These are phyloP conservation scores for Neurospora sp. DNA, from an alignment of 2,329 filamentous ascomycete genomes.

Conservation along the genomic window DNA sequence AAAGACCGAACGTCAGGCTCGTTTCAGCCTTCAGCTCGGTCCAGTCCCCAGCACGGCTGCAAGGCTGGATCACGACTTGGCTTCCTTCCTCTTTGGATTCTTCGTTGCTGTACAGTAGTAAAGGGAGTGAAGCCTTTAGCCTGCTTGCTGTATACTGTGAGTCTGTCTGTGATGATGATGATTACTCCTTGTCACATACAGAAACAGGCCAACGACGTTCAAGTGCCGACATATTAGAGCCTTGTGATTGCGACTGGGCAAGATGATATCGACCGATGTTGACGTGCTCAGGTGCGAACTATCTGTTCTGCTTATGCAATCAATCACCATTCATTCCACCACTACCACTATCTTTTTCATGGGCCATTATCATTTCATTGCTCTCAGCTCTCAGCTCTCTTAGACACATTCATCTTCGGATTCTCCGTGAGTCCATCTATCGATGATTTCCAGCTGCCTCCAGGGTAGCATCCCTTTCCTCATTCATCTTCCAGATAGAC, in stretches of 20 bases:
- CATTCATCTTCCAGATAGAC: background rate
- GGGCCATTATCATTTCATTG: background rate
- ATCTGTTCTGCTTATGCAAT: background rate
- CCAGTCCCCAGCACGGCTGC: constrained; percentile 2
- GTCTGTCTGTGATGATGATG: background rate
- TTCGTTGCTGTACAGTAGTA: background rate
- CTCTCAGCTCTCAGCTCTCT: background rate
- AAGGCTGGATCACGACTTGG: constrained; percentile 1
- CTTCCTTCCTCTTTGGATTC: background rate
- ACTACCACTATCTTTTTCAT: background rate
- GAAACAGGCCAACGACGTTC: background rate
- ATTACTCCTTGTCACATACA: background rate
- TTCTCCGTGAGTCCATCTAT: constrained; percentile 1
- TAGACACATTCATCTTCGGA: background rate
- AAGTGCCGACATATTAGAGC: background rate
- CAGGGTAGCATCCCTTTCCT: constrained; percentile 3
- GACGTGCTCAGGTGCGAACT: background rate
- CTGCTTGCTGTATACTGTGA: background rate
- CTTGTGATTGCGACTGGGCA: background rate
- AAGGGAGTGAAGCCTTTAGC: background rate
- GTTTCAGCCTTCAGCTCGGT: constrained; percentile 6
- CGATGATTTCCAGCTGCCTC: constrained; percentile 2
- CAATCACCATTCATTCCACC: background rate
- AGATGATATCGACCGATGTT: background rate
- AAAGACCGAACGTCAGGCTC: background rate